Evolutionary conservation across 768 basidiomycete genomes (phyloP), one percentile per base, ranked within the genome.

Genomic region (Xerocomellus amylosporus): DNA sequence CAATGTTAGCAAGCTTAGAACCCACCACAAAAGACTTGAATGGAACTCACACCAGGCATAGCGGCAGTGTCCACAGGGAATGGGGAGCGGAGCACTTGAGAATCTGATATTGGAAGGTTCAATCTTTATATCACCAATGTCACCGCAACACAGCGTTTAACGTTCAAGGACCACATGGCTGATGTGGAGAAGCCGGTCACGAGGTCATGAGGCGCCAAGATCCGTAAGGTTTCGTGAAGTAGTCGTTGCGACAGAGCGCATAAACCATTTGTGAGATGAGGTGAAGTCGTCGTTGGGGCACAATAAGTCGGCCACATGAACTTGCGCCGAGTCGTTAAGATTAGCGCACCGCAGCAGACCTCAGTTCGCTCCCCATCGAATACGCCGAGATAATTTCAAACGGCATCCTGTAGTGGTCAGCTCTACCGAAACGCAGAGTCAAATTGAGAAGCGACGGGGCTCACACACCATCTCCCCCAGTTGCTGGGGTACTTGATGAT

Each of bases 1-100:
- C 14, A 13, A 52, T 3, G 43, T 65, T 5, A 64, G 50, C 46
- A 24, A 30, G 9, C 14, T 15, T 12, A 30, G 8, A 43, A 43
- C 17, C 5, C 2, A 31, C 1, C 13, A 24, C 13, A 10, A 37
- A 44, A 20, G 40, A n/a, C 10, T 28, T 12, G 17, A 20, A 44
- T 5, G 14, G 14, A 24, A 62, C 64, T 59, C 46, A 70, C 70
- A n/a, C 56, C 31, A n/a, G 58, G 62, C 68, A 71, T 70, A 15
- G 48, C 26, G n/a, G 48, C 28, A 49, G 48, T 19, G 43, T 33
- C 39, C 53, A 39, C 49, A 5, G 17, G n/a, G 34, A 36, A 39
- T 38, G 41, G 50, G 39, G 19, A 41, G 44, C 55, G 33, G 20
- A 34, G 28, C 49, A 34, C 55, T 13, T 26, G 28, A 30, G 31